These are phyloP conservation scores for Erysimum cheiri DNA, from an alignment of 441 rosid genomes.

Conservation along the genomic window DNA sequence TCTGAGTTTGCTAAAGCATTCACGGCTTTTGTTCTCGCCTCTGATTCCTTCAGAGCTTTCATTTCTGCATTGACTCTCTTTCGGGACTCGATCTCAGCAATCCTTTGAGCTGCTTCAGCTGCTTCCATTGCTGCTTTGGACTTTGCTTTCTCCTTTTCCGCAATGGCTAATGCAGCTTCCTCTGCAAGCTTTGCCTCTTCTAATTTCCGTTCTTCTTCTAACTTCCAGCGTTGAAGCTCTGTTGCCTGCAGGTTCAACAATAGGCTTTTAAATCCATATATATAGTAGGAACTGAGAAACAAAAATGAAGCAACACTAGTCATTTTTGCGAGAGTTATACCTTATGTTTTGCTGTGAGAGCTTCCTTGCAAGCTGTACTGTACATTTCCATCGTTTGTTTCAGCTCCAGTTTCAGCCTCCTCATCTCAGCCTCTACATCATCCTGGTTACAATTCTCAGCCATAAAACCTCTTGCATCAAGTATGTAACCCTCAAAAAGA, in stretches of 20 bases:
- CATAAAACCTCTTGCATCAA: constrained; percentile 20
- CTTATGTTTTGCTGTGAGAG: constrained; percentile 87
- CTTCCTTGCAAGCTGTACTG: constrained; percentile 93
- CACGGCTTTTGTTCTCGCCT: constrained; percentile 74
- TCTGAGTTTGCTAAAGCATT: constrained; percentile 61
- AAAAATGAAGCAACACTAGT: constrained; percentile 18
- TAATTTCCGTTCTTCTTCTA: constrained; percentile 73
- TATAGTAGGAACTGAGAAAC: neutral
- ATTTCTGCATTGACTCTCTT: constrained; percentile 75
- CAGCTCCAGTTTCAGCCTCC: constrained; percentile 87
- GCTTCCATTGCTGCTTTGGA: constrained; percentile 87
- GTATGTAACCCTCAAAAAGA: constrained; percentile 7
- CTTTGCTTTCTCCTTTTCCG: constrained; percentile 82
- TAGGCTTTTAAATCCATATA: neutral
- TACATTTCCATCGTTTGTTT: constrained; percentile 98
- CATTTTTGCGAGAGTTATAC: constrained; percentile 41
- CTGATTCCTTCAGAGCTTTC: constrained; percentile 77
- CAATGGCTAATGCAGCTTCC: constrained; percentile 83
- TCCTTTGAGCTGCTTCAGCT: constrained; percentile 87
- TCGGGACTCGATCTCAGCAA: constrained; percentile 78
- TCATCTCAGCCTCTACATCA: constrained; percentile 94
- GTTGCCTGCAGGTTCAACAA: constrained; percentile 58
- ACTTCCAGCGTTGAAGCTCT: constrained; percentile 83
- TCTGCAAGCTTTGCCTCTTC: constrained; percentile 84
- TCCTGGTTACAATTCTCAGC: constrained; percentile 55